Conservation (phyloP, 1,284 basidiomycete genomes). For the Porogramme epimiltina region DNA sequence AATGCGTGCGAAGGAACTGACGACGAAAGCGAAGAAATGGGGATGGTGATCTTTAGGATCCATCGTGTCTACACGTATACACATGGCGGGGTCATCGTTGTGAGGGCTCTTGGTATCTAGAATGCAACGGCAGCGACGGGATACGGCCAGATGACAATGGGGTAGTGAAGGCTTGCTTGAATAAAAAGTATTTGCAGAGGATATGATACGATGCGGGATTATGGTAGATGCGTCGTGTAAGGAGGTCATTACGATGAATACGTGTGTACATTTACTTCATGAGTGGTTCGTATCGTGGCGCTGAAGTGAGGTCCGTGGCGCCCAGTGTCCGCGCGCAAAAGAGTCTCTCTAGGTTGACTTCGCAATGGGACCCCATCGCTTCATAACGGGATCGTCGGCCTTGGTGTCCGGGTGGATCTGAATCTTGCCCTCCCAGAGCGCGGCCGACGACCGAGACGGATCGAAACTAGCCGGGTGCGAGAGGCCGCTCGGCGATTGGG, state of each 20-base stretch:
- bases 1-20: neutral
- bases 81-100: neutral
- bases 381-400: slow-evolving; percentile 46
- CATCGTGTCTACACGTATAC: neutral
- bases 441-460: slow-evolving; percentile 78
- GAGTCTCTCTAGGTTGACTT: slow-evolving; percentile 13
- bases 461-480: slow-evolving; percentile 77
- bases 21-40: neutral
- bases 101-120: too few species aligned
- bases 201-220: too few species aligned
- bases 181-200: too few species aligned
- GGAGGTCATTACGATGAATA: neutral
- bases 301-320: neutral
- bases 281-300: slow-evolving; percentile 3
- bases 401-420: slow-evolving; percentile 87
- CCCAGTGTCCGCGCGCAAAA: too few species aligned
- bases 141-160: too few species aligned
- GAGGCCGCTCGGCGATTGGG: slow-evolving; percentile 54
- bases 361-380: slow-evolving; percentile 38
- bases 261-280: slow-evolving; percentile 1
- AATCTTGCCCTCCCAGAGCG: slow-evolving; percentile 79
- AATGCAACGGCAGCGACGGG: too few species aligned
- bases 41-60: neutral
- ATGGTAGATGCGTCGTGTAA: neutral
- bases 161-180: too few species aligned